A percentile compares a stretch with the other conserved stretches of the same genome.
Evolutionary conservation across 2,329 filamentous ascomycete species (phyloP).

Genomic region (Talaromyces verruculosus): DNA sequence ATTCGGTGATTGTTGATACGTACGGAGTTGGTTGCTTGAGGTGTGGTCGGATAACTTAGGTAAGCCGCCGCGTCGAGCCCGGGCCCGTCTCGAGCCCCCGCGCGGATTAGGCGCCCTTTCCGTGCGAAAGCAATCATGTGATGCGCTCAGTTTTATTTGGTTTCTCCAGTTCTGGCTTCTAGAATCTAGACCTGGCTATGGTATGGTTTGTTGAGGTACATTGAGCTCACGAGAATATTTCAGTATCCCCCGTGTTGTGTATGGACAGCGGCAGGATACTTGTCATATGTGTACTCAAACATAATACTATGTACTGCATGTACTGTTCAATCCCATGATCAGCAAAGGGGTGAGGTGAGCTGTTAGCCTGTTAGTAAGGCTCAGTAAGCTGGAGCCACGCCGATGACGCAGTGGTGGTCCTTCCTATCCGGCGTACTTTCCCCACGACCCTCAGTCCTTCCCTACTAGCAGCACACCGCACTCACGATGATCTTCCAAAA

Average conservation of each 20-base stretch:
- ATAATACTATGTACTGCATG: no score
- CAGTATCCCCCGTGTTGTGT: no score
- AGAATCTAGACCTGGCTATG: not conserved
- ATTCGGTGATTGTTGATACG: not conserved
- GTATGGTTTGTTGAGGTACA: not conserved
- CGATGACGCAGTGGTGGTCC: slow-evolving; percentile 4
- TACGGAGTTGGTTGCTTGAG: no score
- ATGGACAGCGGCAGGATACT: not conserved
- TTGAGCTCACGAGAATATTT: not conserved
- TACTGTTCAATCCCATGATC: no score
- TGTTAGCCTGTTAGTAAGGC: not conserved
- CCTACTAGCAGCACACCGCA: not conserved
- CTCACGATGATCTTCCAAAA: slow-evolving; percentile 3
- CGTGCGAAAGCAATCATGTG: slow-evolving; percentile 5
- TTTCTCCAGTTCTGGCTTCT: not conserved
- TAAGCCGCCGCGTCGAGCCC: slow-evolving; percentile 2
- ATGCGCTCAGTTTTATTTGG: not conserved
- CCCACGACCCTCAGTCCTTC: slow-evolving; percentile 1
- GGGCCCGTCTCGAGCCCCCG: not conserved
- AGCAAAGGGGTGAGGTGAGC: no score
- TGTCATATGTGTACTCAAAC: not conserved
- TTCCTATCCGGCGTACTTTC: not conserved
- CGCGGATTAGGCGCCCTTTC: not conserved
- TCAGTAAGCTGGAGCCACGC: not conserved
- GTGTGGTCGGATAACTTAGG: not conserved